Conservation (phyloP, 441 rosid species). For the Macaranga tanarius region DNA sequence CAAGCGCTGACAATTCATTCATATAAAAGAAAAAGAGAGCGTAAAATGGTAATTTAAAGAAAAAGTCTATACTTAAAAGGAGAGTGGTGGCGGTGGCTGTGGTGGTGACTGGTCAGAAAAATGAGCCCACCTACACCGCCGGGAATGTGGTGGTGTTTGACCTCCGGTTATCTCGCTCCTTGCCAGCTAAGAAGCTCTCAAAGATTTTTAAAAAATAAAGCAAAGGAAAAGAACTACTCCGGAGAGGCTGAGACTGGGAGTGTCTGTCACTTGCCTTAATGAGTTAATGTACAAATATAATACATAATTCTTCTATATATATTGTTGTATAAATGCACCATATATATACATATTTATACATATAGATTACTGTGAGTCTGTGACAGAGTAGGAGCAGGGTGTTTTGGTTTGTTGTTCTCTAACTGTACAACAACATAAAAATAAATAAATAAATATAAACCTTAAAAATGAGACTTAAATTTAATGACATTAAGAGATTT, state of each 20-base stretch:
- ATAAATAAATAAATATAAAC: no score
- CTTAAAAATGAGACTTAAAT: background rate
- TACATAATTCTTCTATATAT: no score
- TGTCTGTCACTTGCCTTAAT: background rate
- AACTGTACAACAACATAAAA: background rate
- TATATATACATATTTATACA: no score
- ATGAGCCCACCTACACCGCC: constrained; percentile 24
- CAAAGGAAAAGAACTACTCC: background rate
- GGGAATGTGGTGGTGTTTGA: constrained; percentile 28
- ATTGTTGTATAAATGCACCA: no score
- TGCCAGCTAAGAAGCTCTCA: constrained; percentile 34
- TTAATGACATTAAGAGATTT: background rate
- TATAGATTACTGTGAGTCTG: no score
- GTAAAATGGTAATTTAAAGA: background rate
- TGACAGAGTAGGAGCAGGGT: no score
- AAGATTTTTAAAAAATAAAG: no score
- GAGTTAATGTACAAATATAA: no score
- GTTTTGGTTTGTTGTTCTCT: background rate
- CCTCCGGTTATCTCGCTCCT: constrained; percentile 32
- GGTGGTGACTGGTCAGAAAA: background rate
- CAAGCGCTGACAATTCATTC: constrained; percentile 36
- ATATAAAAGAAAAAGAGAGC: background rate
- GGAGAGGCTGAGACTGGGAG: no score
- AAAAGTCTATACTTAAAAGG: background rate
- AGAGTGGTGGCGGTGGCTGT: background rate